Conservation (phyloP, 805 yeast species). For the Ogataea populi-albae region DNA sequence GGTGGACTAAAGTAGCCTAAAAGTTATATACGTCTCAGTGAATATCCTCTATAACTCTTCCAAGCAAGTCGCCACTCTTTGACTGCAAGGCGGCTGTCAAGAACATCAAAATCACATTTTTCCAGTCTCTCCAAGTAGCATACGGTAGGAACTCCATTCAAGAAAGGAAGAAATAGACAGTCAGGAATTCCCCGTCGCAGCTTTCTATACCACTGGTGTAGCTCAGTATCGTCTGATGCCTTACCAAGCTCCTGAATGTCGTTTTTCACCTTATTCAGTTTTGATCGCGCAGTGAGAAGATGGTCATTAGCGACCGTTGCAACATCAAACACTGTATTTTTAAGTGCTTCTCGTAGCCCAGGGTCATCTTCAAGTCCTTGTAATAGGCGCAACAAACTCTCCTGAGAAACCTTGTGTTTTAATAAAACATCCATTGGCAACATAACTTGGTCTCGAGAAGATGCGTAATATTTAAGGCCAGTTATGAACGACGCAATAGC, state of each 20-base stretch:
- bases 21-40: conserved; percentile 2
- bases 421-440: conserved; percentile 64
- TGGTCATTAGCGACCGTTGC: conserved; percentile 82
- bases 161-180: conserved; percentile 61
- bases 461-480: conserved; percentile 57
- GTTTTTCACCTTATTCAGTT: conserved; percentile 39
- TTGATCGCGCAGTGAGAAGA: conserved; percentile 61
- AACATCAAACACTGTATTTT: conserved; percentile 62
- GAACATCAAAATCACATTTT: conserved; percentile 60
- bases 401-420: conserved; percentile 57
- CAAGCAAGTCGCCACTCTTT: conserved; percentile 69
- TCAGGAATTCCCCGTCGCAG: conserved; percentile 57
- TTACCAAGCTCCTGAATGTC: conserved; percentile 35
- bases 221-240: conserved; percentile 13
- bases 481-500: conserved; percentile 64
- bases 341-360: conserved; percentile 34
- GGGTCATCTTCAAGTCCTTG: conserved; percentile 39
- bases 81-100: conserved; percentile 40
- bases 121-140: conserved; percentile 62
- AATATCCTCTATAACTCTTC: conserved; percentile 41
- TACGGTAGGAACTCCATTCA: conserved; percentile 64
- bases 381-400: conserved; percentile 47
- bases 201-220: conserved; percentile 18
- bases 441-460: conserved; percentile 46
- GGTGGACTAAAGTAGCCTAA: too few relatives aligned